These are phyloP conservation scores for Amesomyces nigricolor DNA, from an alignment of 2,329 filamentous ascomycete genomes.

Conservation along the genomic window DNA sequence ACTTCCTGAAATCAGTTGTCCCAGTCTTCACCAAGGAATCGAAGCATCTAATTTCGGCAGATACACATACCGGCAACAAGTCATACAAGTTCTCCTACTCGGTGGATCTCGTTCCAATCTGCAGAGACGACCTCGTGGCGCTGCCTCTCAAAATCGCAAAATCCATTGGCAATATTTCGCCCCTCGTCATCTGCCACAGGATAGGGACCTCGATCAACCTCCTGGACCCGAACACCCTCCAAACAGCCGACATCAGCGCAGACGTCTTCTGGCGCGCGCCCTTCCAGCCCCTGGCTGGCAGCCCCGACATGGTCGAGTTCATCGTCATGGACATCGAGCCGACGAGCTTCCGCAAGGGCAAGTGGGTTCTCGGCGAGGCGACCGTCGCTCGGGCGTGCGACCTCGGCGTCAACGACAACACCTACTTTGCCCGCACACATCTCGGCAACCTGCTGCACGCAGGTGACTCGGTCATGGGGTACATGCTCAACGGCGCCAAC, in stretches of 20 bases:
- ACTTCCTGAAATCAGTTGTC: conserved; percentile 71
- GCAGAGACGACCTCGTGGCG: conserved; percentile 95
- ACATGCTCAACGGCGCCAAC: conserved; percentile 80
- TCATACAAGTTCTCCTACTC: conserved; percentile 95
- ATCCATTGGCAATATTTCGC: conserved; percentile 79
- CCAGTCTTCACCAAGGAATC: conserved; percentile 56
- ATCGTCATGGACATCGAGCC: conserved; percentile 92
- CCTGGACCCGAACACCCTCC: conserved; percentile 83
- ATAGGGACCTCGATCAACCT: conserved; percentile 88
- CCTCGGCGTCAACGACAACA: conserved; percentile 77
- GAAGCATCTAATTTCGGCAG: conserved; percentile 75
- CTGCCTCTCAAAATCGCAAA: conserved; percentile 86
- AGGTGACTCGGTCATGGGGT: conserved; percentile 93
- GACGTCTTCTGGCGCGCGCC: conserved; percentile 87
- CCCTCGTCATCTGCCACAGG: conserved; percentile 77
- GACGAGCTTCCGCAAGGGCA: conserved; percentile 67
- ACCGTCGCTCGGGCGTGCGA: conserved; percentile 85
- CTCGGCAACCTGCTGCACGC: conserved; percentile 78
- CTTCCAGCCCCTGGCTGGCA: conserved; percentile 77
- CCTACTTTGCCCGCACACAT: conserved; percentile 87
- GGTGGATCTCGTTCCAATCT: conserved; percentile 84
- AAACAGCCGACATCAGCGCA: conserved; percentile 78
- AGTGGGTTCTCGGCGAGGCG: conserved; percentile 77
- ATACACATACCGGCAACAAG: conserved; percentile 83
- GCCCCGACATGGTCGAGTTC: conserved; percentile 82